Evolutionary conservation across 1,284 basidiomycete genomes (phyloP), one percentile per base, ranked within the genome.

Genomic region (Cystobasidium slooffiae): DNA sequence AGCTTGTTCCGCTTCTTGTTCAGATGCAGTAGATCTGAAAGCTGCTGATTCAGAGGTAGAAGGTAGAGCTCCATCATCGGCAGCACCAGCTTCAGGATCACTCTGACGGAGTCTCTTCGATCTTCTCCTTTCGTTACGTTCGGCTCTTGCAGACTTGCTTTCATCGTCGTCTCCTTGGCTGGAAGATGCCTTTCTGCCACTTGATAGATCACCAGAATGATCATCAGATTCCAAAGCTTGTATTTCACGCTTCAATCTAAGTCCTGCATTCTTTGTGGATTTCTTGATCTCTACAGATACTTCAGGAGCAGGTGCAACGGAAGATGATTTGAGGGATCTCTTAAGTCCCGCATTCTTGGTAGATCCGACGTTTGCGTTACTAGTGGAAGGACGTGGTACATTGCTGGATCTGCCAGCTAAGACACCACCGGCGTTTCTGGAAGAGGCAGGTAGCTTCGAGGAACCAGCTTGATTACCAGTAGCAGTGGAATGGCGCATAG

Each of bases 181-280:
- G 44, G 20, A 43, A 72, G 39, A 51, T 47, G 44, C 31, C 39
- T 31, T 53, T 16, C 59, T 31, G 31, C 69, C 41, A 24, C 69
- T 61, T 41, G 56, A 59, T 9, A 41, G 41, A 53, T 59, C 39
- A 3, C 70, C 46, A 66, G 12, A 46, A 6, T 64, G 59, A 39
- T 46, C 69, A 47, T 72, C 69, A 5, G 44, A 37, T 41, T 65
- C 70, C 12, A 65, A 37, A 39, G 62, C 70, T 31, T 65, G 62
- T 39, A 73, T 73, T 53, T 73, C 70, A 18, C 70, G 62, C 70
- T 73, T 73, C 39, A 73, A 24, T 3, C 70, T 47, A 3, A 73
- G 51, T 16, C 70, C 70, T 44, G 70, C 70, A 59, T 73, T 73
- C 53, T 73, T 73, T 6, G 70, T 62, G 18, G 70, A 73, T 53